Evolutionary conservation across 2,329 filamentous ascomycete genomes (phyloP), one percentile per base, ranked within the genome.

Genomic region (Diaporthe velutina): DNA sequence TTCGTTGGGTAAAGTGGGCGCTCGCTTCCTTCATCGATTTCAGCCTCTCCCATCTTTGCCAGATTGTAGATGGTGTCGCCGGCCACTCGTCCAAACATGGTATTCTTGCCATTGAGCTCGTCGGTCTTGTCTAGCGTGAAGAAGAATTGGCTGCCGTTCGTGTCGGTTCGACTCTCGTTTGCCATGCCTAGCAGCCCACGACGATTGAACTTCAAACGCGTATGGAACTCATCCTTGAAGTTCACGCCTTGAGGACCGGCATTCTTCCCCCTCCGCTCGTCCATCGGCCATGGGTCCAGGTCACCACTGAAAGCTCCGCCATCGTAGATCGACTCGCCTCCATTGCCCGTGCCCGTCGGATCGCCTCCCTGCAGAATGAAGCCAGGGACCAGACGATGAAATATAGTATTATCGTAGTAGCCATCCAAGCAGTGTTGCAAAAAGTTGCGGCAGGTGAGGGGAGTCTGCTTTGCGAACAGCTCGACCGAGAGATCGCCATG

Each of bases 111-210:
- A 78, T 93, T 95, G 80, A 99, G 83, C 86, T 98, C 95, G 35
- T 95, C 92, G 33, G 96, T 88, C 81, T 93, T 95, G 77, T 92
- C 95, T 71, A 99, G 85, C 0, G 97, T 98, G 76, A 99, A 93
- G 86, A 99, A 99, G 88, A 98, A 98, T 84, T 99, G 97, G 83
- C 95, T 98, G 45, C 95, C 94, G 85, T 98, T 98, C 72, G 94
- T 94, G 80, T 96, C 89, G 40, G 90, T 89, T 70, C 85, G 86
- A 60, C 95, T 93, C 76, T 94, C 93, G 83, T 98, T 98, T 38
- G 97, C 97, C 95, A 98, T 98, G n/a, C 94, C 97, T 79, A 99
- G 85, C 79, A 98, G 85, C 0, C 97, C 97, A 75, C 97, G 90
- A 64, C 97, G 89, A 80, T 97, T 98, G 87, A 97, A 98, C 83